Base-by-base conservation (phyloP, 2,329 filamentous ascomycete species). In the Monosporascus cannonballus region DNA sequence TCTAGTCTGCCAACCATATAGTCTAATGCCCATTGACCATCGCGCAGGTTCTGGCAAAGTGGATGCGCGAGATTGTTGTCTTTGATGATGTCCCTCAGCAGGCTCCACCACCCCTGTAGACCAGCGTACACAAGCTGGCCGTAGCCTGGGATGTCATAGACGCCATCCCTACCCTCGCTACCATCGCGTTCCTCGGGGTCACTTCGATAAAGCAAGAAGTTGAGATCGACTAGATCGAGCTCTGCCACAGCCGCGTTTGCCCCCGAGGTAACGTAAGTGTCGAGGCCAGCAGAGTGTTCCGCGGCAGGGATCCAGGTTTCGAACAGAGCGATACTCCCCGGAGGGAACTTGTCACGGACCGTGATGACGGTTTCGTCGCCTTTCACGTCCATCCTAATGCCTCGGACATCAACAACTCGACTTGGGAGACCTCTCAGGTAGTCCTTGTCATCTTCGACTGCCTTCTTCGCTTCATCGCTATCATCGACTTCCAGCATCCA, bases 31-130 rank as follows among this genome's bases (percentile, higher is more conserved):
- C 94, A 99, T 59, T 92, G 84, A 0, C 94, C 94, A 59, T 95
- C 83, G 49, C 94, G 86, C 5, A 99, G 80, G 65, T 99, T 93
- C 64, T 96, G 87, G 69, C 93, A 97, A 11, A 99, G 79, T 0
- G 94, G 89, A 67, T 99, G 94, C 1, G 89, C 94, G 8, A 99
- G 81, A 66, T 97, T 85, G 68, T 99, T 99, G 58, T 94, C 85
- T 49, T 79, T 81, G 61, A 97, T 89, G 56, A 99, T 87, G 53
- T 88, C 79, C 61, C 90, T 86, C 42, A 99, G 74, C 1, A 96
- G 76, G 67, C 91, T 96, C 91, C 93, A 96, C 93, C 94, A 99
- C 38, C 95, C 95, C 69, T 99, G 94, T n/a, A 99, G 78, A 55
- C 94, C 94, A 55, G 93, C 93, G 69, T 97, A 99, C 2, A 96